phyloP scores from a whole-genome alignment of 495 filamentous ascomycete species.

The Barbatosphaeria neglecta region DNA sequence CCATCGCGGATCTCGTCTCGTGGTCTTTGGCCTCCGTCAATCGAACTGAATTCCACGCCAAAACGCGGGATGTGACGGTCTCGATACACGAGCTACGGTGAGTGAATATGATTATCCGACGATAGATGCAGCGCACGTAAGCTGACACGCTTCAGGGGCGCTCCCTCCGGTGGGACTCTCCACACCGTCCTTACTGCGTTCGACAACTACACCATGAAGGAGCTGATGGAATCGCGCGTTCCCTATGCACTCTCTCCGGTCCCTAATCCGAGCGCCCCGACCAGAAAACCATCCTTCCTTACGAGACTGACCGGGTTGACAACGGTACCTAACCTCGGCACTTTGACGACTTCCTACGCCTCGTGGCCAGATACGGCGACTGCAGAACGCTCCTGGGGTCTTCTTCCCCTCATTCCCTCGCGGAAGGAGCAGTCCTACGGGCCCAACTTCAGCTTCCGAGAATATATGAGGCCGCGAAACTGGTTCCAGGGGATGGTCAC shows the following conservation, averaged over 20 bases:
- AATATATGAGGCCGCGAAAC: conserved; percentile 54
- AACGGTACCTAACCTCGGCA: conserved; percentile 52
- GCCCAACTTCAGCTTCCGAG: conserved; percentile 56
- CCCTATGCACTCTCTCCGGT: conserved; percentile 61
- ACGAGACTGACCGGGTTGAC: conserved; percentile 50
- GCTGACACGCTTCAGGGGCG: conserved; percentile 19
- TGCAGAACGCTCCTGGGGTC: conserved; percentile 66
- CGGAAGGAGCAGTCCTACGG: conserved; percentile 46
- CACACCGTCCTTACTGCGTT: conserved; percentile 51
- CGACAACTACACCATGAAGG: conserved; percentile 45
- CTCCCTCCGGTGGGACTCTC: conserved; percentile 66
- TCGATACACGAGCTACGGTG: conserved; percentile 53
- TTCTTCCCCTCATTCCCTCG: conserved; percentile 43
- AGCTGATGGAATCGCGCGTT: conserved; percentile 41
- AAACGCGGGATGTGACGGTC: conserved; percentile 47
- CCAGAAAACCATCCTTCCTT: conserved; percentile 18
- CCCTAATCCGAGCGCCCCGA: conserved; percentile 34
- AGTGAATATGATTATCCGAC: conserved; percentile 2
- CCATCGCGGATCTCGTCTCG: conserved; percentile 67
- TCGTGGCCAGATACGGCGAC: conserved; percentile 50
- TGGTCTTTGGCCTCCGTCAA: conserved; percentile 57
- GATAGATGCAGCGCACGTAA: background rate
- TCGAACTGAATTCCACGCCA: conserved; percentile 42
- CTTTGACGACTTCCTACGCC: conserved; percentile 49
- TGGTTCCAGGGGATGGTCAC: conserved; percentile 42